A percentile compares a stretch with the other conserved stretches of the same genome.
Evolutionary conservation across 805 yeast genomes (phyloP).

Genomic region (Spathaspora girioi): DNA sequence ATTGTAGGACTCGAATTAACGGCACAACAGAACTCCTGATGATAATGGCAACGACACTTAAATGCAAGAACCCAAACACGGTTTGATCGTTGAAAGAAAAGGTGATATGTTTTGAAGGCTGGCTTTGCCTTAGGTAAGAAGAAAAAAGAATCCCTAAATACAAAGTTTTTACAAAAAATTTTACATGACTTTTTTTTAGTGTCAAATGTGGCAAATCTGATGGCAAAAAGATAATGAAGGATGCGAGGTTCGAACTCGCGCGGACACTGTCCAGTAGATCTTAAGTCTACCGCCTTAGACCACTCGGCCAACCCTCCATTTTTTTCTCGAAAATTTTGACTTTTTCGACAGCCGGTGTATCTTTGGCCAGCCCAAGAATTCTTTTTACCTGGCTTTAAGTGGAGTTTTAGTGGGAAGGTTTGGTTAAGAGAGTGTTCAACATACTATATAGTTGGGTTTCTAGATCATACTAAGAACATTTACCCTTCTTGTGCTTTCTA

Average conservation of each 20-base stretch:
- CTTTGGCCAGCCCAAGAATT: too few species aligned
- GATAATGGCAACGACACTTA: background rate
- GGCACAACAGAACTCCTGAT: constrained; percentile 5
- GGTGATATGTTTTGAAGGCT: background rate
- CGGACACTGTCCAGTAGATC: constrained; percentile 48
- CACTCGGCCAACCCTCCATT: constrained; percentile 50
- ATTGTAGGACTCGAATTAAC: constrained; percentile 10
- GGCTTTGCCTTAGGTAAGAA: background rate
- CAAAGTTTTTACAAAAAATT: background rate
- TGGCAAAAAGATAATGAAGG: constrained; percentile 37
- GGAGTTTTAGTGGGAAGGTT: too few species aligned
- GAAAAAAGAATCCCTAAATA: background rate
- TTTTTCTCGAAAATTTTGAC: background rate
- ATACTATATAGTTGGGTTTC: too few species aligned
- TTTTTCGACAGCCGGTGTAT: background rate
- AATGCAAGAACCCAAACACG: background rate
- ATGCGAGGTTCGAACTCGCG: constrained; percentile 55
- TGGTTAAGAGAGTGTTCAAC: too few species aligned
- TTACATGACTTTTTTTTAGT: background rate
- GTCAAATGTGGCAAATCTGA: background rate
- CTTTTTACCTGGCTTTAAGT: too few species aligned
- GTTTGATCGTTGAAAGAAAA: constrained; percentile 1
- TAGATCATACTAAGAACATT: too few species aligned
- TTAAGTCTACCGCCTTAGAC: constrained; percentile 52
- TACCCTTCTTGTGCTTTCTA: too few species aligned